Base-by-base conservation (phyloP, 2,329 filamentous ascomycete species). In the Penicillium sp. region DNA sequence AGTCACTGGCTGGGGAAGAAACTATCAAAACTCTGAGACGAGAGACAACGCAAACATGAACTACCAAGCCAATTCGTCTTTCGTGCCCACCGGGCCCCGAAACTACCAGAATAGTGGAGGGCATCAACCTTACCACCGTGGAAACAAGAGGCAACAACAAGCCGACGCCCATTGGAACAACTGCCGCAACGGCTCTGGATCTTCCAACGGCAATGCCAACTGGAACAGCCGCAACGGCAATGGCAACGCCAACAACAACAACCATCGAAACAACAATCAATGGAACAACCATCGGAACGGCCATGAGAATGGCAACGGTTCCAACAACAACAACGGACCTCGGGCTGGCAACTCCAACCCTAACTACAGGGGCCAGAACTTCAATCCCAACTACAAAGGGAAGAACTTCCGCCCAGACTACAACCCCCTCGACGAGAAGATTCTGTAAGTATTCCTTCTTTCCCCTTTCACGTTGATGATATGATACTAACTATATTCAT, bases 301-400 rank as follows among this genome's bases (percentile, higher is more conserved):
- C 10, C 14, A n/a, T n/a, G n/a, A n/a, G n/a, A n/a, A n/a, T n/a
- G n/a, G n/a, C n/a, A n/a, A n/a, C n/a, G n/a, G n/a, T n/a, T n/a
- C n/a, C n/a, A n/a, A n/a, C 30, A 42, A 42, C 18, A 22, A 22
- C 19, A 22, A 22, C 19, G 19, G 19, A 3, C 6, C 3, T 22
- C 19, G 6, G 19, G 6, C 19, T 22, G 19, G 19, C 19, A 22
- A 28, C 19, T 14, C 25, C 30, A 42, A 42, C 18, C 30, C 34
- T 12, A 45, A 46, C 22, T 37, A 37, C 38, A 35, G 36, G 25
- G 39, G 45, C n/a, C 41, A 29, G n/a, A 47, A 36, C n/a, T 42
- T 13, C 37, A 41, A 39, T 18, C 29, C 36, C 6, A 40, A 40
- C 36, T 35, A 35, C 30, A 34, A 43, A 13, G 31, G 31, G 5